Evolutionary conservation across 345 rosid genomes (phyloP), one percentile per base, ranked within the genome.

Genomic region (Aegle marmelos): DNA sequence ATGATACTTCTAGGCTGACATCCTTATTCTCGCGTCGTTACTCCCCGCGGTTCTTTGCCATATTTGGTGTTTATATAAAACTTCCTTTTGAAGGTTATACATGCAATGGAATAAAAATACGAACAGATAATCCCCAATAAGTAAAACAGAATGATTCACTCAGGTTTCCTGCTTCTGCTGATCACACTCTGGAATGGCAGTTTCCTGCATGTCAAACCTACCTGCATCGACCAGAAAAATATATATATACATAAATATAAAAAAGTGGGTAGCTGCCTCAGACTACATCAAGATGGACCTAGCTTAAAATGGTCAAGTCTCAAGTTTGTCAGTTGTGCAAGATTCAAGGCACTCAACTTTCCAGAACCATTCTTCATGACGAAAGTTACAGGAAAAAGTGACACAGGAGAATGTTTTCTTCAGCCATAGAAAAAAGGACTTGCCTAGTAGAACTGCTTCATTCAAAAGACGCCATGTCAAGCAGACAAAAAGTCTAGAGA

Each of bases 121-220:
- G 31, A 73, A 67, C 17, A 22, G 59, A 9, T 54, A 28, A 39
- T 50, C 31, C 68, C 36, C 6, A 21, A 63, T 33, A 60, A 57
- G 34, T 72, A 48, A 31, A 58, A 24, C 21, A 48, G 9, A 61
- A 39, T 19, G 28, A 62, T 53, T 13, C 76, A 33, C 77, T 87
- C 87, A 88, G 73, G 76, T 72, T 83, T 90, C 87, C 68, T 36
- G 85, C 70, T 79, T 84, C 72, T 81, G 91, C 72, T 87, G 50
- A 45, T 45, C 94, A 41, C 84, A 87, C 84, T 89, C 89, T 19
- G 89, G 50, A 39, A 77, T 83, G 10, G 60, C 84, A 34, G 86
- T 73, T 83, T 88, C 98, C 85, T 87, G 89, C 82, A 95, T 80
- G 79, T 93, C 88, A 37, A 91, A 92, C 84, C 82, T 91, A 79